Percentiles rank a stretch among this genome's conserved stretches.
phyloP scores from a whole-genome alignment of 2,329 filamentous ascomycete species.

The Helminthosporium solani region DNA sequence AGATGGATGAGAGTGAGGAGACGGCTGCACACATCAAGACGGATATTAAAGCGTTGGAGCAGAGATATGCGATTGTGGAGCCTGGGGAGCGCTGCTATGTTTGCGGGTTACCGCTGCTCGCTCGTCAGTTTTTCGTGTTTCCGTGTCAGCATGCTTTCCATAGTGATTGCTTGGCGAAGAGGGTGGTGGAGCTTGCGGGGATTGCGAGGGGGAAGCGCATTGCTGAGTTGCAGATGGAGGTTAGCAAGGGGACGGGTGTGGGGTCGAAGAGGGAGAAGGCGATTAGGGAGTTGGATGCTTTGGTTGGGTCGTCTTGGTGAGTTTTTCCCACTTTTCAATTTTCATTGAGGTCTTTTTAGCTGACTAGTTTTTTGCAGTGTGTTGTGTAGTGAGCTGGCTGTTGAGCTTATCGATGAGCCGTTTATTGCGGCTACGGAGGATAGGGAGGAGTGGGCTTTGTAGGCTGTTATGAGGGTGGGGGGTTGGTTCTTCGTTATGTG shows the following conservation, averaged over 20 bases:
- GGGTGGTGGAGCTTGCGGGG: slow-evolving; percentile 80
- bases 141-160: slow-evolving; percentile 98
- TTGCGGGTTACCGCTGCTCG: slow-evolving; percentile 81
- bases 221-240: slow-evolving; percentile 78
- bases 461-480: slow-evolving; percentile 1
- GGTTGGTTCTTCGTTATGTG: no score
- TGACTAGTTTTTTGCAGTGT: slow-evolving; percentile 62
- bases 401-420: slow-evolving; percentile 90
- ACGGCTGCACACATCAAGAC: slow-evolving; percentile 89
- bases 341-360: slow-evolving; percentile 4
- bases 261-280: slow-evolving; percentile 76
- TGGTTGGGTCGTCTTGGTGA: slow-evolving; percentile 88
- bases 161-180: slow-evolving; percentile 85
- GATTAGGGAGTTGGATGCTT: slow-evolving; percentile 83
- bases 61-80: slow-evolving; percentile 92
- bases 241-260: slow-evolving; percentile 71
- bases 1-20: slow-evolving; percentile 92
- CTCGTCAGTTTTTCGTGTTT: slow-evolving; percentile 95
- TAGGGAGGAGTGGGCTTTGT: slow-evolving; percentile 73
- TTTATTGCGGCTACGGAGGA: slow-evolving; percentile 77
- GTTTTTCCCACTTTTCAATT: slow-evolving; percentile 20
- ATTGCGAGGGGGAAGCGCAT: slow-evolving; percentile 76
- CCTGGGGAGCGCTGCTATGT: slow-evolving; percentile 92
- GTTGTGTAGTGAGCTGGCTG: slow-evolving; percentile 90
- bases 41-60: slow-evolving; percentile 82